Evolutionary conservation across 2,329 filamentous ascomycete genomes (phyloP).

Genomic region (Harringtonia aguacate): DNA sequence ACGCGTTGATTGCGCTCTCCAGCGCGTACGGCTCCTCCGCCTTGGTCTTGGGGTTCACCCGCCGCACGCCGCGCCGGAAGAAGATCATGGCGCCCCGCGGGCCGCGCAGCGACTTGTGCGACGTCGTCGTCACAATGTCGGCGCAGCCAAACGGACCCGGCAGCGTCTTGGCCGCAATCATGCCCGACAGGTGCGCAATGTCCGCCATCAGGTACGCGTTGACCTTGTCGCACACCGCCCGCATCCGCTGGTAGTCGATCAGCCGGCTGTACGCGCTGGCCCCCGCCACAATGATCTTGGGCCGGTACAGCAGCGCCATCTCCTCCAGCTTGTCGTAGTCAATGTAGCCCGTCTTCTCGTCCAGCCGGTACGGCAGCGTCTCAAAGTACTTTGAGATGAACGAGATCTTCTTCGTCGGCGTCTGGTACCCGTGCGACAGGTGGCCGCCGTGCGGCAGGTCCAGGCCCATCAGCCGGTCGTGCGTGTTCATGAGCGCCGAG

Average conservation of each 20-base stretch:
- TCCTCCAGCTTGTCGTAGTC: conserved; percentile 91
- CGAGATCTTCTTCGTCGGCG: conserved; percentile 89
- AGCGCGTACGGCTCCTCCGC: conserved; percentile 82
- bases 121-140: conserved; percentile 95
- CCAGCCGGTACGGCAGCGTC: conserved; percentile 86
- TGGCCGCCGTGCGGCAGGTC: conserved; percentile 95
- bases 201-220: conserved; percentile 90
- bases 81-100: conserved; percentile 97
- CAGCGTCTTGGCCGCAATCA: conserved; percentile 85
- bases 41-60: conserved; percentile 74
- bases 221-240: conserved; percentile 79
- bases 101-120: conserved; percentile 92
- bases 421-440: conserved; percentile 95
- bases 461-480: conserved; percentile 93
- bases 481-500: conserved; percentile 81
- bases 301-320: conserved; percentile 77
- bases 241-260: conserved; percentile 91
- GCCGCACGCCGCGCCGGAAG: conserved; percentile 85
- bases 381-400: conserved; percentile 98
- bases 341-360: conserved; percentile 84
- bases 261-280: conserved; percentile 92
- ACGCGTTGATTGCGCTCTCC: conserved; percentile 86
- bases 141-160: conserved; percentile 81
- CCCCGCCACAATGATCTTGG: conserved; percentile 90
- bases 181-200: conserved; percentile 94